Conservation (phyloP, 2,329 filamentous ascomycete species). For the Paecilomyces dactylethromorphus region DNA sequence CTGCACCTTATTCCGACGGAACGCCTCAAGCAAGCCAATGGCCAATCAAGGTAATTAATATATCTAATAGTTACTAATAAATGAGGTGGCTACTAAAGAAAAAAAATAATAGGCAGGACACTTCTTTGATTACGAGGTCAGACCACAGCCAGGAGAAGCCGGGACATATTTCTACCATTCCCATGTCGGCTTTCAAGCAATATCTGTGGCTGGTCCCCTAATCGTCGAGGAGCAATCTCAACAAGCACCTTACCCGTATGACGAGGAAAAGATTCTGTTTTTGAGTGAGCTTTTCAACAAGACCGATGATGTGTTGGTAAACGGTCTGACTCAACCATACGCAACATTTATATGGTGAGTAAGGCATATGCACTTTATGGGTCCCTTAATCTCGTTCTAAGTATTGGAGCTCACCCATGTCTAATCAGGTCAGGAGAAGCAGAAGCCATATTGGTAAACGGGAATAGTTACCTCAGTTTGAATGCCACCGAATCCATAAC, state of each 20-base stretch:
- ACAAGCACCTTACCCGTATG: constrained; percentile 51
- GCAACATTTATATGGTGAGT: neutral
- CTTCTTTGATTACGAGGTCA: constrained; percentile 63
- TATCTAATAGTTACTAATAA: neutral
- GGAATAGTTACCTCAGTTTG: neutral
- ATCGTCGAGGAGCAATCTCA: constrained; percentile 48
- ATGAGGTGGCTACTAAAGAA: neutral
- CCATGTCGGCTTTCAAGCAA: constrained; percentile 57
- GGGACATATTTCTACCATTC: constrained; percentile 66
- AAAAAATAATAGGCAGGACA: constrained; percentile 40
- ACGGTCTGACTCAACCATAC: constrained; percentile 35
- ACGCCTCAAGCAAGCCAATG: constrained; percentile 56
- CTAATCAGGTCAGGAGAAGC: neutral
- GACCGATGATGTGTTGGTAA: constrained; percentile 46
- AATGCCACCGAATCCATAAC: neutral
- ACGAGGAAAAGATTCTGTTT: constrained; percentile 53
- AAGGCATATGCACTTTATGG: neutral
- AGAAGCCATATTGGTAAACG: neutral
- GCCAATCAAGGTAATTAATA: constrained; percentile 44
- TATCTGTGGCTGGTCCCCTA: constrained; percentile 51
- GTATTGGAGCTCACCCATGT: neutral
- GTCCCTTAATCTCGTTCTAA: neutral
- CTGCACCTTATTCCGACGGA: constrained; percentile 60
- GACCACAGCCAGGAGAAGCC: constrained; percentile 45
- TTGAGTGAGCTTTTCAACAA: constrained; percentile 54